Percentiles rank a stretch among this genome's conserved stretches.
Conservation (phyloP, 2,329 filamentous ascomycete genomes). For the Didymella lethalis region DNA sequence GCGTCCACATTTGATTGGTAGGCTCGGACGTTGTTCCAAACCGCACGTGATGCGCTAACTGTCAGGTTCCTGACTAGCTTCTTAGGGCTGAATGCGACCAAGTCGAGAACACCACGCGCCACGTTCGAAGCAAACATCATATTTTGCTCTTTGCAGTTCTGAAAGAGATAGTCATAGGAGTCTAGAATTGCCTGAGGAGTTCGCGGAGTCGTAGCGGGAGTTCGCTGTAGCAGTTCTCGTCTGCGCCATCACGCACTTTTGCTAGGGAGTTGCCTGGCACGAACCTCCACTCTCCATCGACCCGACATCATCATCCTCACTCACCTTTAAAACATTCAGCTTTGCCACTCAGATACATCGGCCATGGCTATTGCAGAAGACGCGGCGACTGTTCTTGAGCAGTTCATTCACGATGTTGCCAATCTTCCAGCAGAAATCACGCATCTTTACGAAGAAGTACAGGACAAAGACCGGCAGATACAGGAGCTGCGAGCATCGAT, state of each 20-base stretch:
- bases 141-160: not conserved
- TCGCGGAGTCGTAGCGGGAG: not conserved
- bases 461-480: constrained; percentile 78
- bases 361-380: constrained; percentile 60
- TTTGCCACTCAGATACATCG: not conserved
- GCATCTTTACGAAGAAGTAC: constrained; percentile 83
- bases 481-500: constrained; percentile 73
- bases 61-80: constrained; percentile 11
- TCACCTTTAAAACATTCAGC: not conserved
- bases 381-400: constrained; percentile 75
- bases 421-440: constrained; percentile 84
- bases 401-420: constrained; percentile 78
- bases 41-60: constrained; percentile 32
- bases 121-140: not conserved
- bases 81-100: constrained; percentile 12
- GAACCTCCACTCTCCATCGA: not conserved
- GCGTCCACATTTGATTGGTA: constrained; percentile 34
- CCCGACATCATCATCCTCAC: not conserved
- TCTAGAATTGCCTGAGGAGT: not conserved
- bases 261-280: not conserved
- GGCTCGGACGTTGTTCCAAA: constrained; percentile 32
- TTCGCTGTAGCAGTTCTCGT: not conserved
- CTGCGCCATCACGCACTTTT: not conserved
- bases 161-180: not conserved
- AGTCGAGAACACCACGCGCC: constrained; percentile 12